Evolutionary conservation across 306 rosid species (phyloP).

Genomic region (Cercis canadensis): DNA sequence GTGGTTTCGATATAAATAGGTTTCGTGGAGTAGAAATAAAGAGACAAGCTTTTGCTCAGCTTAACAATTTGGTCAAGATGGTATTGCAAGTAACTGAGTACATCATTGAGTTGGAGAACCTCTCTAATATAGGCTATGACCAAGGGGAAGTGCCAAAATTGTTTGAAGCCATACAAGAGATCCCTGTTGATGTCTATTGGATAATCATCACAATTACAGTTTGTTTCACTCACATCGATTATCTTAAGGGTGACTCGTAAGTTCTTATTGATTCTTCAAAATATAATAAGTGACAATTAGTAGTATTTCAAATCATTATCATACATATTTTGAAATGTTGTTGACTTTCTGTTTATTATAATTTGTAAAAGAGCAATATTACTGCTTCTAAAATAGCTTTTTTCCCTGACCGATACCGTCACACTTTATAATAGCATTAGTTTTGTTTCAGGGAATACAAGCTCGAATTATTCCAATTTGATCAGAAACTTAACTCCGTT

Average conservation of each 20-base stretch:
- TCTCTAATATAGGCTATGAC: constrained; percentile 34
- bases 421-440: not conserved
- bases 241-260: constrained; percentile 34
- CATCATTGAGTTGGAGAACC: constrained; percentile 47
- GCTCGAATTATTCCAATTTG: constrained; percentile 28
- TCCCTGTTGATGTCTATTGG: constrained; percentile 50
- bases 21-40: not conserved
- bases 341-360: too few species aligned
- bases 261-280: not conserved
- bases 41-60: constrained; percentile 15
- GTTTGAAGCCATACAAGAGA: constrained; percentile 31
- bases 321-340: too few species aligned
- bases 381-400: not conserved
- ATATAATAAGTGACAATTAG: too few species aligned
- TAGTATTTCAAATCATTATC: not conserved
- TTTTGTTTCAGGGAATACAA: constrained; percentile 35
- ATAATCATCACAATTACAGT: constrained; percentile 30
- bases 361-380: too few species aligned
- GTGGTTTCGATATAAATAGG: too few species aligned
- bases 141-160: constrained; percentile 40
- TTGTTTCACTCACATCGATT: not conserved
- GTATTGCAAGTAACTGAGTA: constrained; percentile 43
- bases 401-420: too few species aligned
- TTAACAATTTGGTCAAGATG: not conserved
- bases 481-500: constrained; percentile 21